These are phyloP conservation scores for Sphaerobolus stellatus DNA, from an alignment of 1,284 basidiomycete species.

Conservation along the genomic window DNA sequence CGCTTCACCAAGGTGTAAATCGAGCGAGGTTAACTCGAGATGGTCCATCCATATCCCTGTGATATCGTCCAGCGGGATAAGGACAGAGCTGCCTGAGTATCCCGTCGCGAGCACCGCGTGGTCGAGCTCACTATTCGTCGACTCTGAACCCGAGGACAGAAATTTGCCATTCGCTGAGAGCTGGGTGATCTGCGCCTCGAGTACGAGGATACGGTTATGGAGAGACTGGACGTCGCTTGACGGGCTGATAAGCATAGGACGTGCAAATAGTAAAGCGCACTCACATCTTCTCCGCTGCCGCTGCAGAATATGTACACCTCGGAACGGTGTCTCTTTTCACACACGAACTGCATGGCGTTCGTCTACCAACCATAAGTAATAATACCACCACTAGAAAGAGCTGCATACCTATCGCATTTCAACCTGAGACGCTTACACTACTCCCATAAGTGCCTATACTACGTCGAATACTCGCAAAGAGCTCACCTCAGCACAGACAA, in stretches of 20 bases:
- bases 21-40: slow-evolving; percentile 36
- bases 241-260: slow-evolving; percentile 5
- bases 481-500: slow-evolving; percentile 76
- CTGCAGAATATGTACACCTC: slow-evolving; percentile 73
- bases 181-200: slow-evolving; percentile 47
- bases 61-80: slow-evolving; percentile 56
- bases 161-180: too few species aligned
- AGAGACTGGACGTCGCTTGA: slow-evolving; percentile 72
- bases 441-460: slow-evolving; percentile 7
- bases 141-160: slow-evolving; percentile 41
- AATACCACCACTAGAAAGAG: neutral
- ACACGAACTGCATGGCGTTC: slow-evolving; percentile 71
- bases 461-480: slow-evolving; percentile 8
- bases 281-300: slow-evolving; percentile 78
- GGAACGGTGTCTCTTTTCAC: slow-evolving; percentile 71
- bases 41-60: slow-evolving; percentile 58
- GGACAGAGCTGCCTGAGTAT: slow-evolving; percentile 48
- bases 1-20: too few species aligned
- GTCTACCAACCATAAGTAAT: slow-evolving; percentile 28
- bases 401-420: slow-evolving; percentile 59
- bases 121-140: slow-evolving; percentile 41
- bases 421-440: slow-evolving; percentile 82
- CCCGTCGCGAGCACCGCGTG: slow-evolving; percentile 41
- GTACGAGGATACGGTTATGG: slow-evolving; percentile 69
- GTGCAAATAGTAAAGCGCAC: slow-evolving; percentile 26